Base-by-base conservation (phyloP, 495 filamentous ascomycete species). In the Geoglossum glabrum region DNA sequence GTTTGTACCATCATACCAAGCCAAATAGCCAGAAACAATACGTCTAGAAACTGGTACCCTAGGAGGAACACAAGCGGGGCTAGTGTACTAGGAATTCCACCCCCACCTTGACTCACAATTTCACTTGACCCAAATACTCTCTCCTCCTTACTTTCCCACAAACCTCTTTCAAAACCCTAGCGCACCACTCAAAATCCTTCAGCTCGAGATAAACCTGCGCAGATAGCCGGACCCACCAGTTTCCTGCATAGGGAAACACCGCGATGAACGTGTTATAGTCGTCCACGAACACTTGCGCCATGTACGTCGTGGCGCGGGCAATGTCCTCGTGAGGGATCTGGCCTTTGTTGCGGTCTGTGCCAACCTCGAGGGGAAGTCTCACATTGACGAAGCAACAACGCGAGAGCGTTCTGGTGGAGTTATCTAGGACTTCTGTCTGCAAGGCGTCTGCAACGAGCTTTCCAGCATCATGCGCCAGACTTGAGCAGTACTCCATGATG, bases 191-290 rank as follows among this genome's bases (percentile, higher is more conserved):
- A 63, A 93, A 93, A 71, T 95, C 88, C 0, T 72, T 73, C 56
- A 79, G 64, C 36, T 87, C 86, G 38, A 95, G 65, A 68, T 86
- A 97, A 0, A 87, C 72, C 75, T 95, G 87, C 13, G 75, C 87
- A 65, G 82, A 87, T 38, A 95, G 62, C 30, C 90, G 71, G 4
- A 74, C 74, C 86, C 84, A 95, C 64, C 78, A 73, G 28, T 68
- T 68, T 1, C 74, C 76, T 1, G 67, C 71, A 65, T 87, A 82
- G 9, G 69, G 68, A 54, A 76, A 79, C 8, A 86, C 63, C 0
- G 81, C 73, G 28, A 90, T 70, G 66, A 85, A 90, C 0, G 87
- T 88, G 38, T 82, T 71, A 63, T 80, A 80, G 38, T 87, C 77
- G 0, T 73, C 66, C 0, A 66, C 50, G 59, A 68, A 36, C 33